These are phyloP conservation scores for Plasmodium sp. DNA, from an alignment of 169 alveolate species.

Conservation along the genomic window DNA sequence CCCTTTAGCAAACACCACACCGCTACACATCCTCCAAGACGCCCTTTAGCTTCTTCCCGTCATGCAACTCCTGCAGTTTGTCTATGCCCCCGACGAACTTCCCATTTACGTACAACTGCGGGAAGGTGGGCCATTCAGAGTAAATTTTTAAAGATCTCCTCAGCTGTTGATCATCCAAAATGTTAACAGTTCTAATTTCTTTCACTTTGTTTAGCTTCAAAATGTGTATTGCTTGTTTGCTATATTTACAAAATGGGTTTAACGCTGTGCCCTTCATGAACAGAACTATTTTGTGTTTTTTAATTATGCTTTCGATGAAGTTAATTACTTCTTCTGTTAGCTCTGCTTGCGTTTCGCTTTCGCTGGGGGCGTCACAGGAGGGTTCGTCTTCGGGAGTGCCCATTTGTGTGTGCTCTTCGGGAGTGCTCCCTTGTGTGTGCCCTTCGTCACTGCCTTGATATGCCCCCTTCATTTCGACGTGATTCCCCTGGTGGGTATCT, in stretches of 20 bases:
- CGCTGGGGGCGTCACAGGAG: neutral
- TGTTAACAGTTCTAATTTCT: slow-evolving; percentile 86
- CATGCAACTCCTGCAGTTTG: slow-evolving; percentile 90
- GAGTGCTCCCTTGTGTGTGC: no score
- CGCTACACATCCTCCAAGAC: slow-evolving; percentile 68
- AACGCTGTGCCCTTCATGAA: slow-evolving; percentile 89
- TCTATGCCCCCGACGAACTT: slow-evolving; percentile 93
- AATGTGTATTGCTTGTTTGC: slow-evolving; percentile 84
- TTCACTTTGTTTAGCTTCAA: slow-evolving; percentile 80
- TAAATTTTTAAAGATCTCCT: slow-evolving; percentile 91
- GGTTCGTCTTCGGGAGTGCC: neutral
- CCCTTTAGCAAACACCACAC: neutral
- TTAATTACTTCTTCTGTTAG: slow-evolving; percentile 36
- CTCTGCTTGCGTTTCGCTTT: neutral
- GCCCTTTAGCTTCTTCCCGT: slow-evolving; percentile 87
- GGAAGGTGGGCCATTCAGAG: slow-evolving; percentile 95
- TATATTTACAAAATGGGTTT: slow-evolving; percentile 87
- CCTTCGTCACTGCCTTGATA: neutral
- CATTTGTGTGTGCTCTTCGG: neutral
- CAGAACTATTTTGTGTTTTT: slow-evolving; percentile 78
- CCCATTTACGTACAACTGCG: slow-evolving; percentile 91
- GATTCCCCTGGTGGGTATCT: neutral
- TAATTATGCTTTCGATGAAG: slow-evolving; percentile 73
- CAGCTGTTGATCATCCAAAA: slow-evolving; percentile 87
- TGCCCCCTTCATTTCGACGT: neutral